Base-by-base conservation (phyloP, 805 yeast species). In the Hanseniaspora clermontiae region DNA sequence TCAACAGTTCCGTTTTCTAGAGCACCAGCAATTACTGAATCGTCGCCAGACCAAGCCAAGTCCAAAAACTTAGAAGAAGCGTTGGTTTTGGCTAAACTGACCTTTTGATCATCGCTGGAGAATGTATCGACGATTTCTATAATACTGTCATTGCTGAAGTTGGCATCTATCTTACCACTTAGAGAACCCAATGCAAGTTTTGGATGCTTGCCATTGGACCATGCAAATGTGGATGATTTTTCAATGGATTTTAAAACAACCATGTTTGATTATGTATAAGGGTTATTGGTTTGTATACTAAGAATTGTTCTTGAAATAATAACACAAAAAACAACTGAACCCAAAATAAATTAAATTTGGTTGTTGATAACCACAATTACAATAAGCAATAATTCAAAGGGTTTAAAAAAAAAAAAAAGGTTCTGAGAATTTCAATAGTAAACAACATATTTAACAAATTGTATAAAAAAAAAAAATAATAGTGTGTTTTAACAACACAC, bases 151-250 rank as follows among this genome's bases (percentile, higher is more conserved):
- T 93, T 81, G 43, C 90, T 82, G 69, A 90, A 90, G 66, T 84
- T 82, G 45, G 85, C 86, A 67, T 88, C 96, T 63, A 93, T 84
- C 14, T 96, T 95, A 8, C 97, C 97, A 0, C 97, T 90, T n/a
- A 87, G 85, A 0, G 96, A 85, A 24, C 96, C 98, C 1, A 96
- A 80, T 24, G 89, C 97, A 61, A 93, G 67, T 55, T 79, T 70
- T 17, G 97, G 97, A 59, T 81, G 71, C 54, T 69, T 68, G 62
- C 80, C 86, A 61, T 82, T 79, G 48, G 96, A 87, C 97, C 97
- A 91, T 46, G 97, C 95, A 72, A 93, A 88, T n/a, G 95, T 83
- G 53, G 96, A 90, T 14, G 96, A 87, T 63, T 88, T 78, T 60
- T 80, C 75, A 65, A 87, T 81, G 70, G 90, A 96, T 69, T 81